phyloP scores from a whole-genome alignment of 73 alveolate species.

The Uronychia binucleata region DNA sequence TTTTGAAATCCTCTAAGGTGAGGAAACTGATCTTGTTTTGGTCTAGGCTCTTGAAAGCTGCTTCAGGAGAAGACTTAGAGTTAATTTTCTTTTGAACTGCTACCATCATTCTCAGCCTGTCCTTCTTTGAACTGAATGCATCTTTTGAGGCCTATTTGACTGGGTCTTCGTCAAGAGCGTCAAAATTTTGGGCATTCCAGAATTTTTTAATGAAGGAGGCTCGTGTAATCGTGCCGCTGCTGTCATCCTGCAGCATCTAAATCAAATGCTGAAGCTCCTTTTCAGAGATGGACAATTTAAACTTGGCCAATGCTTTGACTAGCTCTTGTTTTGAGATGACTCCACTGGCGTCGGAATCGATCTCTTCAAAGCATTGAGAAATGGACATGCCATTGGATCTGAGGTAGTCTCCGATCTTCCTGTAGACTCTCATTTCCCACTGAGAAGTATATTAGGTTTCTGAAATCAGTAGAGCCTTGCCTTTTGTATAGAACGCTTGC shows the following conservation, averaged over 20 bases:
- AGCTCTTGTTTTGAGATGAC: constrained; percentile 44
- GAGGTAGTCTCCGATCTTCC: constrained; percentile 53
- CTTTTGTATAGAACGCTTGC: constrained; percentile 25
- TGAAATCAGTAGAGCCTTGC: constrained; percentile 8
- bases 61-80: no score
- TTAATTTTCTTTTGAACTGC: no score
- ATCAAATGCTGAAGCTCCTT: constrained; percentile 36
- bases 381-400: neutral
- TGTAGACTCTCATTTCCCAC: constrained; percentile 51
- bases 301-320: constrained; percentile 18
- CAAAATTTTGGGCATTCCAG: constrained; percentile 54
- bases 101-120: no score
- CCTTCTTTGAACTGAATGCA: no score
- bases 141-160: no score
- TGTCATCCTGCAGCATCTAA: constrained; percentile 24
- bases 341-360: constrained; percentile 36
- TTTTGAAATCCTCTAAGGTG: constrained; percentile 35
- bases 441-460: constrained; percentile 46
- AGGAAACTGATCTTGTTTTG: constrained; percentile 22
- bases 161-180: constrained; percentile 13
- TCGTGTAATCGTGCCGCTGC: constrained; percentile 27
- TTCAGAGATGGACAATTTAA: constrained; percentile 12
- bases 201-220: constrained; percentile 27
- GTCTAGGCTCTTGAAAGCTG: constrained; percentile 17
- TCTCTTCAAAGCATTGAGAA: constrained; percentile 25